Base-by-base conservation (phyloP, 148 eudicot genomes). In the Persicaria tinctoria region DNA sequence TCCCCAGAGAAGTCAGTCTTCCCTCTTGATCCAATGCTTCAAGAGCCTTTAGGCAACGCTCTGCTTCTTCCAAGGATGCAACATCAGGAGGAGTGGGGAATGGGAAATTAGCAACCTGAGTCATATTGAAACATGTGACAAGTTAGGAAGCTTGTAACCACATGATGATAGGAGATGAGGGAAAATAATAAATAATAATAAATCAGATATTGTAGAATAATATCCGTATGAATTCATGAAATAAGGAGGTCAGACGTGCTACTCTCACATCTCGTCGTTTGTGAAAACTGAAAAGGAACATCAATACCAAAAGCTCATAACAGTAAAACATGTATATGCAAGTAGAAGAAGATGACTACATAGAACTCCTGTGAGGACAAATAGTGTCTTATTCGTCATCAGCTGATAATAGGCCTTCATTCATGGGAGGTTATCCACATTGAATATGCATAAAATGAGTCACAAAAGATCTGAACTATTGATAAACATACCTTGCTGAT, bases 51-150 rank as follows among this genome's bases (percentile, higher is more conserved):
- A 90, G 81, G 84, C 98, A 88, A 51, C 76, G 73, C 75, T 88
- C 93, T 7, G 98, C 97, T 84, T 90, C 89, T 13, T 68, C 59
- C 77, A 94, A 77, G 12, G 88, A 87, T 23, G 75, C 62, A 18
- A 66, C 79, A 75, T 89, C 87, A 0, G 97, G 91, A 20, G 98
- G 91, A 32, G 98, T 88, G 20, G 96, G 95, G 81, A 94, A 89
- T 44, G 98, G 98, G 63, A 94, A 94, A 75, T 91, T 88, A 45
- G 79, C 79, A 72, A 88, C 97, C 98, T 93, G 82, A 72, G 74
- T 60, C 45, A 38, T 12, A 77, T 46, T 47, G 6, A 74, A 46
- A 18, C 23, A 70, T 13, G 44, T 49, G 12, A 20, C 46, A 51
- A 3, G 56, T 72, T 23, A 72, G 46, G n/a, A 50, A 46, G 6